Evolutionary conservation across 306 rosid species (phyloP), one percentile per base, ranked within the genome.

Genomic region (Datisca glomerata): DNA sequence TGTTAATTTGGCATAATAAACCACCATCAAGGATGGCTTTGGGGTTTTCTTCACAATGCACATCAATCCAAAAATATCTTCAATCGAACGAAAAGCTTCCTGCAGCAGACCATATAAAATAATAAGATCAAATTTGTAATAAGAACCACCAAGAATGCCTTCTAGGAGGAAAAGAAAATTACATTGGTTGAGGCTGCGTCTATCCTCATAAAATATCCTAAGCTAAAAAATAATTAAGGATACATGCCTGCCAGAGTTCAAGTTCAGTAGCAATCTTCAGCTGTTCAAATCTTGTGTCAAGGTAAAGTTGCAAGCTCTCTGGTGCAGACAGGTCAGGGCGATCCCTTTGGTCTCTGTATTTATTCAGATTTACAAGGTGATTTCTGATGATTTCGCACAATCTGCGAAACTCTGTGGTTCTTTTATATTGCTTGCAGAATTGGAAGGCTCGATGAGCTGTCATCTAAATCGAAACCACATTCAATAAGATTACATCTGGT

Each of bases 381-480:
- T 84, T 84, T 54, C 98, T 64, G 23, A 91, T 91, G 56, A 84
- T 91, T 68, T 91, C 98, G 50, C 98, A 91, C 1, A 84, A 64
- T 53, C 96, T 78, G 23, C 96, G 86, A 43, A 91, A 91, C 58
- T 91, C 98, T 5, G 98, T 91, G 11, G 94, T 78, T 45, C 98
- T 64, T 50, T 91, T 91, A 31, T 91, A 91, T 47, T 78, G 94
- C 75, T 91, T 91, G 67, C 98, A 91, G 67, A 91, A 91, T 70
- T 91, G 98, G 66, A 91, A 91, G 46, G 98, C 94, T 47, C 98
- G 85, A 56, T 91, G 98, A 10, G 98, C 98, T 19, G 98, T 91
- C 98, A 91, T 91, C 98, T 91, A 69, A 67, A 61, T 27, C 40
- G 47, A 42, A 21, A 20, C 19, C 6, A 1, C 53, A 36, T 27